Percentiles rank a stretch among this genome's conserved stretches.
Conservation (phyloP, 305 asterid species). For the Lippia alba region DNA sequence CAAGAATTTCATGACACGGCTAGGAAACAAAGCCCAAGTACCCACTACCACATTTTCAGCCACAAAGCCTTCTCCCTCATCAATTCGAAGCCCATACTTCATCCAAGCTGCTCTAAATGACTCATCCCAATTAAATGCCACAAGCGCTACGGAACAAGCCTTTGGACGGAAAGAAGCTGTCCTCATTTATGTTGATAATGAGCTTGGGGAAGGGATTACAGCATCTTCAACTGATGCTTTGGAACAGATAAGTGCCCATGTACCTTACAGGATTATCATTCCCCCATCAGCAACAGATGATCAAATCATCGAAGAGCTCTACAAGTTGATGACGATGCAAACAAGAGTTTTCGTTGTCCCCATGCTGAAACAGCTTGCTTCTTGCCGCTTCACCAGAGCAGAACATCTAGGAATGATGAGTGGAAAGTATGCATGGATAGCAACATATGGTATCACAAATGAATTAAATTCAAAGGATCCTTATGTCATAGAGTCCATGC, state of each 20-base stretch:
- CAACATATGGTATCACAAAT: slow-evolving; percentile 47
- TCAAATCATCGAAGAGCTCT: too few species aligned
- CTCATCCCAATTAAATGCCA: slow-evolving; percentile 60
- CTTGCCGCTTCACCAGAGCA: slow-evolving; percentile 51
- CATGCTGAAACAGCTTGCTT: slow-evolving; percentile 41
- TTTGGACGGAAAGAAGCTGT: too few species aligned
- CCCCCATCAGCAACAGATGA: too few species aligned
- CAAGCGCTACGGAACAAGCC: slow-evolving; percentile 34
- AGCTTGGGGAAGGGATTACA: too few species aligned
- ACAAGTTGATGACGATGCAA: slow-evolving; percentile 52
- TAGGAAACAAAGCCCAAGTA: slow-evolving; percentile 46
- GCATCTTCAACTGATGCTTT: too few species aligned
- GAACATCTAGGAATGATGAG: slow-evolving; percentile 55
- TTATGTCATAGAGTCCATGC: slow-evolving; percentile 50
- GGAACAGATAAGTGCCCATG: too few species aligned
- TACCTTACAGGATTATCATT: too few species aligned
- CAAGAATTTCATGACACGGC: slow-evolving; percentile 42
- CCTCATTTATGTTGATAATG: too few species aligned
- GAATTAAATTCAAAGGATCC: slow-evolving; percentile 34
- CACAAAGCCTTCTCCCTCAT: slow-evolving; percentile 48
- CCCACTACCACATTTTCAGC: slow-evolving; percentile 52
- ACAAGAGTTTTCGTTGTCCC: slow-evolving; percentile 66
- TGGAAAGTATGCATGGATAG: slow-evolving; percentile 58
- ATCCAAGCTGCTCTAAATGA: slow-evolving; percentile 48
- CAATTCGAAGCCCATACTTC: slow-evolving; percentile 42